Percentiles rank a stretch among this genome's conserved stretches.
Evolutionary conservation across 2,329 filamentous ascomycete species (phyloP).

Genomic region (Grosmannia serpens): DNA sequence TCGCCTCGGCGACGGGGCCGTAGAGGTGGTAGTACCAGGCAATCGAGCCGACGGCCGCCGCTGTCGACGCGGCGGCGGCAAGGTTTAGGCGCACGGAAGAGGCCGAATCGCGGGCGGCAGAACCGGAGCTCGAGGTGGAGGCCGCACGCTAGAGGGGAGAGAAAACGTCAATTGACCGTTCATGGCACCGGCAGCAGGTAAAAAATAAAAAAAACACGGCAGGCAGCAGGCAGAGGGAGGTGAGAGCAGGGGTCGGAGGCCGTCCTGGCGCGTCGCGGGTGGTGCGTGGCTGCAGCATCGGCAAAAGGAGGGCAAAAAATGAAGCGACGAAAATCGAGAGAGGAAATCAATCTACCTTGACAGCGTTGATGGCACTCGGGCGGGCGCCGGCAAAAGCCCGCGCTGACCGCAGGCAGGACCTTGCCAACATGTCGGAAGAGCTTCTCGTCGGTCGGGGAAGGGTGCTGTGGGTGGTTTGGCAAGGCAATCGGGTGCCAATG

Average conservation of each 20-base stretch:
- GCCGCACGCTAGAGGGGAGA: conserved; percentile 41
- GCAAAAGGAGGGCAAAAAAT: conserved; percentile 2
- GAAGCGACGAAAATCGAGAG: conserved; percentile 2
- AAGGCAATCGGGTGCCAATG: conserved; percentile 27
- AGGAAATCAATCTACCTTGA: conserved; percentile 44
- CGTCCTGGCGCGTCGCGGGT: background rate
- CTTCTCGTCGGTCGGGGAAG: conserved; percentile 27
- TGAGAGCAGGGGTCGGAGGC: background rate
- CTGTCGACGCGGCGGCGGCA: conserved; percentile 76
- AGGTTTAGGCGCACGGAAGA: conserved; percentile 75
- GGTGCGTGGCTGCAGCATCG: background rate
- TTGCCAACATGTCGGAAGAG: conserved; percentile 74
- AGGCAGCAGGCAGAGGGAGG: background rate
- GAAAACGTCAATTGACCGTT: conserved; percentile 8
- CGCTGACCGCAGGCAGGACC: conserved; percentile 80
- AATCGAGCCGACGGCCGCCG: conserved; percentile 75
- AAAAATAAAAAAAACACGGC: background rate
- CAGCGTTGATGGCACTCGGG: conserved; percentile 59
- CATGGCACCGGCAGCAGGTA: background rate
- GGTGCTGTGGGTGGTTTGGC: conserved; percentile 20
- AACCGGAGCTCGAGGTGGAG: conserved; percentile 63
- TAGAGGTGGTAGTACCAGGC: conserved; percentile 98
- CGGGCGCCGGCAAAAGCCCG: conserved; percentile 71
- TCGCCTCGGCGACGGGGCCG: conserved; percentile 75
- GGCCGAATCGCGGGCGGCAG: conserved; percentile 44